Percentiles rank a stretch among this genome's conserved stretches.
Conservation (phyloP, 2,329 filamentous ascomycete species). For the Pestalotiopsis sp. region DNA sequence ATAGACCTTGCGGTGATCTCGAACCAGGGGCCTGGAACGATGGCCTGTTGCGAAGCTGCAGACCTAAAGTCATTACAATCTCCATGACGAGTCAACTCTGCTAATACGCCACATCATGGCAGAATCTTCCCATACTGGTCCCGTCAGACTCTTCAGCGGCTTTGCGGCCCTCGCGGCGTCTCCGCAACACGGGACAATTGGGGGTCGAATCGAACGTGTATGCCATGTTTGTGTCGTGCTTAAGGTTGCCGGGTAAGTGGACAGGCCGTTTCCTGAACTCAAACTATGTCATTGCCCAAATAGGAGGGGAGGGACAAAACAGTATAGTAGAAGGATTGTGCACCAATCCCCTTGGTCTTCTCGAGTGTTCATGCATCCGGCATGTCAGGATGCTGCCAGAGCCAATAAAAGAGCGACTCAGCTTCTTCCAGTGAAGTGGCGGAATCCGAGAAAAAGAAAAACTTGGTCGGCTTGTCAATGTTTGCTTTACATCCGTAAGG, state of each 20-base stretch:
- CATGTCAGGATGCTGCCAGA: background rate
- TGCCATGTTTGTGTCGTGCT: background rate
- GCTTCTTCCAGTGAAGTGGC: background rate
- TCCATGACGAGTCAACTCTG: background rate
- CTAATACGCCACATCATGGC: background rate
- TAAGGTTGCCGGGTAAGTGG: slow-evolving; percentile 1
- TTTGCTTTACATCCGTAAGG: background rate
- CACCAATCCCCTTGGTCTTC: background rate
- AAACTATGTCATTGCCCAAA: background rate
- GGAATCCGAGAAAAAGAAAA: background rate
- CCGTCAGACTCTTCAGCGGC: background rate
- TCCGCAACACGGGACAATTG: background rate
- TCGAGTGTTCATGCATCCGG: background rate
- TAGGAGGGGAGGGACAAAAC: background rate
- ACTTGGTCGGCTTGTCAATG: background rate
- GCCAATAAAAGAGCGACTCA: background rate
- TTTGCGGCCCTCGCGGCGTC: background rate
- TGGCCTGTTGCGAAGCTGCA: background rate
- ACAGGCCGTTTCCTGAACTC: background rate
- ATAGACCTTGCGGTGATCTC: background rate
- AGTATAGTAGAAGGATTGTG: background rate
- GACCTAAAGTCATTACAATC: background rate
- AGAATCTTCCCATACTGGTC: background rate
- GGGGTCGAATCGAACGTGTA: background rate
- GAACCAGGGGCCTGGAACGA: background rate